Percentiles rank a stretch among this genome's conserved stretches.
These are phyloP conservation scores for Infundibulicybe gibba DNA, from an alignment of 768 basidiomycete species.

Conservation along the genomic window DNA sequence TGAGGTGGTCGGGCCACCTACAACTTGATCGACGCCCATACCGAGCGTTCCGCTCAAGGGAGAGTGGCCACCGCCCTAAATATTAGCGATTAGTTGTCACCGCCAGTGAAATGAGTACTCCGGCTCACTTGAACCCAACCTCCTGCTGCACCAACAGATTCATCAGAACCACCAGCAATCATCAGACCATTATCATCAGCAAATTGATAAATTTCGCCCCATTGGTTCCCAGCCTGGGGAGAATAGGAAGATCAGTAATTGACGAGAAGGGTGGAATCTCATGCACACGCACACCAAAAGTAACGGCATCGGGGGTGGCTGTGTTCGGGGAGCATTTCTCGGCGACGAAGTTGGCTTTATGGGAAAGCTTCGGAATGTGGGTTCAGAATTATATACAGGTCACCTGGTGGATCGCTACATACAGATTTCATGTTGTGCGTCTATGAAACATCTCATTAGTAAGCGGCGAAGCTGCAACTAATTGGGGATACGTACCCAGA, in stretches of 20 bases:
- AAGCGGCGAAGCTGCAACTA: background rate
- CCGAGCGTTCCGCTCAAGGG: slow-evolving; percentile 41
- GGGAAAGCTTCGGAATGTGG: slow-evolving; percentile 23
- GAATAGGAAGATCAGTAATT: too few species aligned
- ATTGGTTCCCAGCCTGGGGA: slow-evolving; percentile 40
- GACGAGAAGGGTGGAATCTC: too few species aligned
- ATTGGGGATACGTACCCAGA: slow-evolving; percentile 33
- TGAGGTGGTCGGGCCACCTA: slow-evolving; percentile 13
- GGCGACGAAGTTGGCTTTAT: slow-evolving; percentile 27
- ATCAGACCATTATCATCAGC: slow-evolving; percentile 41
- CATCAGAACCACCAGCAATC: slow-evolving; percentile 37
- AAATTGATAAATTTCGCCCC: slow-evolving; percentile 38
- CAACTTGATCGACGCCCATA: slow-evolving; percentile 42
- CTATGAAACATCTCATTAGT: slow-evolving; percentile 11
- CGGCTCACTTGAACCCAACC: slow-evolving; percentile 33
- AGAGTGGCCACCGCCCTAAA: slow-evolving; percentile 39
- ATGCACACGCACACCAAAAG: too few species aligned
- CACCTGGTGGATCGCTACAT: too few species aligned
- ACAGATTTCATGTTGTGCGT: slow-evolving; percentile 32
- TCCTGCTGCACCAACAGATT: slow-evolving; percentile 36
- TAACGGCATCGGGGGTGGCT: too few species aligned
- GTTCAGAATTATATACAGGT: too few species aligned
- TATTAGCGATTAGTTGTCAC: background rate
- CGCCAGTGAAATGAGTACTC: background rate
- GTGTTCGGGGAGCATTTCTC: slow-evolving; percentile 26